Evolutionary conservation across 371 early-diverging fungal species (phyloP).

Genomic region (Vairimorpha ceranae): DNA sequence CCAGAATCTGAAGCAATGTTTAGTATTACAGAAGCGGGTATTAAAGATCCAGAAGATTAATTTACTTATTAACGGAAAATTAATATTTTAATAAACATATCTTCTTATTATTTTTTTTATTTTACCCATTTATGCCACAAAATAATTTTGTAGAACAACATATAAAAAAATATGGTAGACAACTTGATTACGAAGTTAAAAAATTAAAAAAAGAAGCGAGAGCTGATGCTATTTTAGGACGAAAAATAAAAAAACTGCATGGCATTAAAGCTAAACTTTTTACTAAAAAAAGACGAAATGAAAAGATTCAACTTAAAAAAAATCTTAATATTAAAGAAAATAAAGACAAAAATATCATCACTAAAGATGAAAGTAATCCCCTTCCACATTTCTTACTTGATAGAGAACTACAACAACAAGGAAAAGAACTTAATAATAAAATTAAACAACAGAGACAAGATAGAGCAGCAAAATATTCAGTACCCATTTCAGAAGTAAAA

Average conservation of each 20-base stretch:
- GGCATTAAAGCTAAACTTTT: constrained; percentile 94
- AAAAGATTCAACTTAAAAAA: constrained; percentile 99
- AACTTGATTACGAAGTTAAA: constrained; percentile 86
- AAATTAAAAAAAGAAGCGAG: constrained; percentile 89
- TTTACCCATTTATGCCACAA: constrained; percentile 71
- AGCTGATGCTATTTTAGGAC: constrained; percentile 76
- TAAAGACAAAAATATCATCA: constrained; percentile 83
- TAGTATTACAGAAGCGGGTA: constrained; percentile 70
- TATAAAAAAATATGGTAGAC: constrained; percentile 91
- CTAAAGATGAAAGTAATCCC: constrained; percentile 74
- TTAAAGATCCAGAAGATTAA: constrained; percentile 70
- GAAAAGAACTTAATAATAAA: constrained; percentile 91
- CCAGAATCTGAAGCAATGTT: constrained; percentile 70
- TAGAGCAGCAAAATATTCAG: constrained; percentile 92
- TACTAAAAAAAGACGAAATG: constrained; percentile 92
- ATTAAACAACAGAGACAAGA: constrained; percentile 98
- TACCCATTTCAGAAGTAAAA: constrained; percentile 93
- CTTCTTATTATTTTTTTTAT: constrained; percentile 25
- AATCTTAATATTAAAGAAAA: constrained; percentile 75
- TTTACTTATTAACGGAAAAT: background rate
- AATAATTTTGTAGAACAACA: constrained; percentile 98
- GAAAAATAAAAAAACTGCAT: constrained; percentile 84
- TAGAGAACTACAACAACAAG: constrained; percentile 79
- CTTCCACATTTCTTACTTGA: constrained; percentile 95
- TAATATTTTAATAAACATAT: too few species aligned